Conservation (phyloP, 768 basidiomycete genomes). For the Fomitopsis serialis region DNA sequence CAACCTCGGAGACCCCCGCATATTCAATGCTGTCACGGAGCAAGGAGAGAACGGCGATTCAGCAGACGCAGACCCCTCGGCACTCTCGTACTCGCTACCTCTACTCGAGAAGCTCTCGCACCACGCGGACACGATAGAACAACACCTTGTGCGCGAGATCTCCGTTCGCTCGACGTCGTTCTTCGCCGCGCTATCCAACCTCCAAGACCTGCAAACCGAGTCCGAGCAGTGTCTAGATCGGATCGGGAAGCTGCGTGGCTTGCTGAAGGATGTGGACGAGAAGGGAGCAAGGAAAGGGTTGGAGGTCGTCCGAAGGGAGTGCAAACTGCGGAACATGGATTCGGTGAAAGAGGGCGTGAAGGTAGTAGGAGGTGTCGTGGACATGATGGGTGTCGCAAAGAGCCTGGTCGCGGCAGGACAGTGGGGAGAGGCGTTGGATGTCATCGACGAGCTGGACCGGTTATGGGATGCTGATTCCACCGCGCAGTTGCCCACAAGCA, state of each 20-base stretch:
- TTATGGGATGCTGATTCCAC: conserved; percentile 39
- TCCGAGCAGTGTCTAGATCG: conserved; percentile 77
- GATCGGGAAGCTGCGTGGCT: conserved; percentile 63
- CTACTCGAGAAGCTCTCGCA: conserved; percentile 88
- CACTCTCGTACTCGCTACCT: conserved; percentile 63
- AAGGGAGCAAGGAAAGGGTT: conserved; percentile 77
- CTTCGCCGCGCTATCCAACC: conserved; percentile 92
- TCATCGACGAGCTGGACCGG: conserved; percentile 62
- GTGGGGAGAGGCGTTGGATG: conserved; percentile 78
- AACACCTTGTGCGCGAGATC: conserved; percentile 92
- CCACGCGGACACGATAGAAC: conserved; percentile 89
- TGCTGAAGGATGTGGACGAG: conserved; percentile 73
- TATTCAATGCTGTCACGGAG: conserved; percentile 74
- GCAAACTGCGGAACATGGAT: conserved; percentile 54
- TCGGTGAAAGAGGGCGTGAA: conserved; percentile 57
- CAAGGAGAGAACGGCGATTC: conserved; percentile 29
- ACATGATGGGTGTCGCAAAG: conserved; percentile 69
- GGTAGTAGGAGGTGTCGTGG: conserved; percentile 65
- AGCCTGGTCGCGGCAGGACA: conserved; percentile 79
- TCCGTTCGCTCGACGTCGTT: conserved; percentile 87
- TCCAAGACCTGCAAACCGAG: conserved; percentile 88
- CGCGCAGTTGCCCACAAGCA: background rate
- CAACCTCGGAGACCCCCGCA: conserved; percentile 74
- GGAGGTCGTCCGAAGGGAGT: conserved; percentile 61
- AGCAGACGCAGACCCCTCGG: conserved; percentile 42